phyloP scores from a whole-genome alignment of 1,139 yeast species.

The Saccharomyces hybrid region DNA sequence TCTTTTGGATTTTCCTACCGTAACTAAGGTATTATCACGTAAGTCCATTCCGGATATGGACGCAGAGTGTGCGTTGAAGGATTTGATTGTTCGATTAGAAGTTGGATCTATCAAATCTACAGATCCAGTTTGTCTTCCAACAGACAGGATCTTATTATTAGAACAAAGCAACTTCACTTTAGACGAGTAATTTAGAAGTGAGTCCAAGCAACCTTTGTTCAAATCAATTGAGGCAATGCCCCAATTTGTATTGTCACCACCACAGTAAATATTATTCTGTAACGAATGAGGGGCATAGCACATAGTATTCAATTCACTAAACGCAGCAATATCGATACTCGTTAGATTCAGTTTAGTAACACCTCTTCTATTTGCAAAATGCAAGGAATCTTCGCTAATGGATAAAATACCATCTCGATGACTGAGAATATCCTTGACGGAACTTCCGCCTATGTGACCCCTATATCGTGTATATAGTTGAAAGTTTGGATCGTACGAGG shows the following conservation, averaged over 20 bases:
- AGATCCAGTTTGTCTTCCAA: slow-evolving; percentile 63
- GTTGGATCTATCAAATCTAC: slow-evolving; percentile 73
- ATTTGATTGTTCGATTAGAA: slow-evolving; percentile 46
- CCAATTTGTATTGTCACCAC: slow-evolving; percentile 37
- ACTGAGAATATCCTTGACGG: slow-evolving; percentile 45
- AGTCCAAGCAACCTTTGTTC: slow-evolving; percentile 37
- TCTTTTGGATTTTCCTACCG: slow-evolving; percentile 73
- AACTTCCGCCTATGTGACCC: slow-evolving; percentile 36
- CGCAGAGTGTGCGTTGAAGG: slow-evolving; percentile 68
- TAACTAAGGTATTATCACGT: slow-evolving; percentile 66
- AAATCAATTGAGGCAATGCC: slow-evolving; percentile 55
- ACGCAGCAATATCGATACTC: slow-evolving; percentile 31
- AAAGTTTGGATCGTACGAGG: slow-evolving; percentile 37
- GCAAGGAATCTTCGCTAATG: slow-evolving; percentile 45
- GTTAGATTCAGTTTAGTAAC: slow-evolving; percentile 38
- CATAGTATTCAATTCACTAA: slow-evolving; percentile 35
- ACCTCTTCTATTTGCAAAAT: slow-evolving; percentile 55
- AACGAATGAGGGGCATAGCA: slow-evolving; percentile 26
- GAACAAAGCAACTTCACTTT: slow-evolving; percentile 37
- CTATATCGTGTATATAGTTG: slow-evolving; percentile 42
- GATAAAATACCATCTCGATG: slow-evolving; percentile 55
- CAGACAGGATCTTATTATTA: slow-evolving; percentile 43
- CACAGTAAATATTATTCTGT: slow-evolving; percentile 36
- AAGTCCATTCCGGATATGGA: slow-evolving; percentile 71
- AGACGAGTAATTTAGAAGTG: slow-evolving; percentile 36